Evolutionary conservation across 140 eudicot species (phyloP).

Genomic region (Ambrosia hybrid): DNA sequence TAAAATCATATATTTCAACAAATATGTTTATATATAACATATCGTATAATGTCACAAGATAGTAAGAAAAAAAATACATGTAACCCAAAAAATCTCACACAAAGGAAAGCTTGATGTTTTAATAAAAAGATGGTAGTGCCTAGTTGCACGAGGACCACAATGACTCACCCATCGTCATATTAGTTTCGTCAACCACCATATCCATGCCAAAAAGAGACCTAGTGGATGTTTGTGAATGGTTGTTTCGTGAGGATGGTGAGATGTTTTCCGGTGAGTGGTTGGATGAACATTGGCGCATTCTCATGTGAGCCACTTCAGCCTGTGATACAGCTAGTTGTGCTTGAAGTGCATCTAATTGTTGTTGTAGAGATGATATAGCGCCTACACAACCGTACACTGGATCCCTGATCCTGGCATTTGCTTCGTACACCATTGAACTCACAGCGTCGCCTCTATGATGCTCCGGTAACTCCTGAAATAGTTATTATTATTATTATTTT

Average conservation of each 20-base stretch:
- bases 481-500: no score
- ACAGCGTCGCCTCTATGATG: constrained; percentile 80
- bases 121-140: constrained; percentile 27
- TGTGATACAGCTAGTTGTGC: constrained; percentile 65
- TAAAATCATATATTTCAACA: no score
- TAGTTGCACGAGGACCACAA: constrained; percentile 73
- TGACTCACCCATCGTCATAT: constrained; percentile 69
- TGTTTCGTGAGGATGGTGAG: constrained; percentile 49
- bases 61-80: constrained; percentile 28
- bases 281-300: constrained; percentile 50
- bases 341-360: constrained; percentile 65
- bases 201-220: constrained; percentile 87
- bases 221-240: constrained; percentile 45
- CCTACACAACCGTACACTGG: constrained; percentile 86
- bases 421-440: constrained; percentile 82
- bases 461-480: constrained; percentile 55
- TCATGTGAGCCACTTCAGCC: constrained; percentile 69
- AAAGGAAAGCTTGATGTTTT: constrained; percentile 35
- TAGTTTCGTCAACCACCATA: constrained; percentile 57
- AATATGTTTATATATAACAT: background rate
- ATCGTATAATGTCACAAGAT: constrained; percentile 28
- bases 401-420: constrained; percentile 80
- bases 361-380: constrained; percentile 73
- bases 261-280: constrained; percentile 44
- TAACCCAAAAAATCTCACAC: constrained; percentile 23